Percentiles rank a stretch among this genome's conserved stretches.
Conservation (phyloP, 2,329 filamentous ascomycete species). For the Mycosphaerella sp. region DNA sequence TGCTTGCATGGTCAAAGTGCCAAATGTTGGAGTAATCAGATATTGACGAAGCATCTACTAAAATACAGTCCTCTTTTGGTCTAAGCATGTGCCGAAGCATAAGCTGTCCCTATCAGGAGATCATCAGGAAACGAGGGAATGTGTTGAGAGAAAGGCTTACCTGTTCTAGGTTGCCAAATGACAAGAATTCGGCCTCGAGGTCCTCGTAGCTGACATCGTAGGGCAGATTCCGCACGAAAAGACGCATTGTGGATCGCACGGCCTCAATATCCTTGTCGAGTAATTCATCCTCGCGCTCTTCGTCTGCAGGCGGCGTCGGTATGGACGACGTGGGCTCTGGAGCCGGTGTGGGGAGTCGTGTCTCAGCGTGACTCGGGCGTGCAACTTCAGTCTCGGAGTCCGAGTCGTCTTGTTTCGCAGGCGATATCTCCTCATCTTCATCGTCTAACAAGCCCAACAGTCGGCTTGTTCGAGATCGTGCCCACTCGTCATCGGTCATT, state of each 20-base stretch:
- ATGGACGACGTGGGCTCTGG: constrained; percentile 17
- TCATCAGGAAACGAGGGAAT: constrained; percentile 65
- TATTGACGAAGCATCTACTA: constrained; percentile 97
- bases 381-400: constrained; percentile 19
- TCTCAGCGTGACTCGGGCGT: neutral
- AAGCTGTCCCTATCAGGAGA: constrained; percentile 99
- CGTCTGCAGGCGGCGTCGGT: constrained; percentile 26
- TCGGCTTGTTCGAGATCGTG: constrained; percentile 80
- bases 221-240: constrained; percentile 85
- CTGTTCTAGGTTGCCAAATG: constrained; percentile 75
- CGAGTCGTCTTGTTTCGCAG: constrained; percentile 8
- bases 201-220: constrained; percentile 75
- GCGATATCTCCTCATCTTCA: constrained; percentile 38
- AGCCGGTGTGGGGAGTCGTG: neutral
- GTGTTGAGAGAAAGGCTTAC: constrained; percentile 52
- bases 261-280: constrained; percentile 49
- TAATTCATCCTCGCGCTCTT: constrained; percentile 38
- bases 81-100: constrained; percentile 87
- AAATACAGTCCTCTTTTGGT: constrained; percentile 84
- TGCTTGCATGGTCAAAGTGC: neutral
- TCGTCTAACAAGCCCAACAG: constrained; percentile 78
- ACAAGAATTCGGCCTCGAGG: constrained; percentile 62
- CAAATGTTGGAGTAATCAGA: constrained; percentile 41
- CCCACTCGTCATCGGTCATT: constrained; percentile 80
- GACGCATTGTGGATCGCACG: constrained; percentile 65